phyloP scores from a whole-genome alignment of 192 early-diverging fungal genomes.

The Rhizophagus sp. region DNA sequence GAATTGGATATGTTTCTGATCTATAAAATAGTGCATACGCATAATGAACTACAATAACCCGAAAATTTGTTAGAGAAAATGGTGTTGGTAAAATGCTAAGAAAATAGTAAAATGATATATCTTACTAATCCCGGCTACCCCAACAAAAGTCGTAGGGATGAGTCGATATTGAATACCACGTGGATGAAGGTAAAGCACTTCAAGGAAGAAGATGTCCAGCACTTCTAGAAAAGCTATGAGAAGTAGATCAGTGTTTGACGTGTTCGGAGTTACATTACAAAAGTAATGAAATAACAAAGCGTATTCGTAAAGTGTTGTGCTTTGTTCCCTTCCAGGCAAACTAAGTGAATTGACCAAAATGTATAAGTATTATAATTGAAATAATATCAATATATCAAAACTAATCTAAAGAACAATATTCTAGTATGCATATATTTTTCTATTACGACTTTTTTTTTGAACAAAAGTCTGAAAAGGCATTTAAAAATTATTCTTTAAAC shows the following conservation, averaged over 20 bases:
- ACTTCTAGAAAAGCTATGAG: constrained; percentile 45
- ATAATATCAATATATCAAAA: neutral
- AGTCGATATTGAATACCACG: constrained; percentile 42
- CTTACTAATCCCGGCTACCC: constrained; percentile 39
- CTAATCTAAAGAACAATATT: neutral
- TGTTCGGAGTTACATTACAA: constrained; percentile 38
- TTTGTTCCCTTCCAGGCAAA: constrained; percentile 38
- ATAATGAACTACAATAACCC: constrained; percentile 34
- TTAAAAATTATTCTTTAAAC: neutral
- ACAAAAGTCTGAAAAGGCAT: neutral
- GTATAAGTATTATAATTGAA: neutral
- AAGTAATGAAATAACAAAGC: constrained; percentile 47
- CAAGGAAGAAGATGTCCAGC: constrained; percentile 42
- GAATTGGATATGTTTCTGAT: constrained; percentile 39
- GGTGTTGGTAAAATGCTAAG: neutral
- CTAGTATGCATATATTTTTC: neutral
- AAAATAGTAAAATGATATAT: neutral
- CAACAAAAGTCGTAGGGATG: constrained; percentile 45
- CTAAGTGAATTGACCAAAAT: constrained; percentile 5
- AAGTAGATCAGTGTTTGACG: constrained; percentile 40
- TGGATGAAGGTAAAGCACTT: constrained; percentile 42
- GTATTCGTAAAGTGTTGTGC: constrained; percentile 48
- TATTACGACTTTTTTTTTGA: neutral
- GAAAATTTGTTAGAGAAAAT: neutral
- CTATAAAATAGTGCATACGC: constrained; percentile 38